Evolutionary conservation across 305 asterid genomes (phyloP).

Genomic region (Fraxinus paxiana): DNA sequence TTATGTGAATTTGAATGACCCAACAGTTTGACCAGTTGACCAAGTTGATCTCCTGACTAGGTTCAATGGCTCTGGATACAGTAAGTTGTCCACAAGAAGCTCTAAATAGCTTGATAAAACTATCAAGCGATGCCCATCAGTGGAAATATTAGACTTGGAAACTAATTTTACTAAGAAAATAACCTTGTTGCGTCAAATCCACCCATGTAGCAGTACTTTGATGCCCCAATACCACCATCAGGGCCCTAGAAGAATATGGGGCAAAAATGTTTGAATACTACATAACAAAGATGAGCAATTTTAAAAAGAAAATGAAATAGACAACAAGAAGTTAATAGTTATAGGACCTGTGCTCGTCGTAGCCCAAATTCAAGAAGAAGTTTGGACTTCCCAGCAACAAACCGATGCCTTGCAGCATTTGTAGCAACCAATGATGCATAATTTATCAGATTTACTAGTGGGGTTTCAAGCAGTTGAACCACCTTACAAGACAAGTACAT

Average conservation of each 20-base stretch:
- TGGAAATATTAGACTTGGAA: not conserved
- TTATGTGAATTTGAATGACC: not conserved
- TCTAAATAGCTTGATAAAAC: slow-evolving; percentile 10
- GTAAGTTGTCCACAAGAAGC: slow-evolving; percentile 11
- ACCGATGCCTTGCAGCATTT: slow-evolving; percentile 97
- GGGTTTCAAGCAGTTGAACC: slow-evolving; percentile 95
- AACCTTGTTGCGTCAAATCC: slow-evolving; percentile 99
- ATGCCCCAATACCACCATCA: slow-evolving; percentile 97
- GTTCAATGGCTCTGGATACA: slow-evolving; percentile 10
- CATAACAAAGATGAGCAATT: slow-evolving; percentile 8
- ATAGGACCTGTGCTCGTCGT: slow-evolving; percentile 80
- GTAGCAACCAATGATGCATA: slow-evolving; percentile 94
- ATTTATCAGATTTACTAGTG: slow-evolving; percentile 83
- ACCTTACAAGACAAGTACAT: slow-evolving; percentile 52
- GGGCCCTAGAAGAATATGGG: slow-evolving; percentile 65
- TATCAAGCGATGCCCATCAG: not conserved
- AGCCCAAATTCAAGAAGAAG: slow-evolving; percentile 93
- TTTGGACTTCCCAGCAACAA: slow-evolving; percentile 95
- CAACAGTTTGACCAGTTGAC: not conserved
- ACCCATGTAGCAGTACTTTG: slow-evolving; percentile 95
- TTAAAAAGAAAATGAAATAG: slow-evolving; percentile 13
- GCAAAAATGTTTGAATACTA: slow-evolving; percentile 21
- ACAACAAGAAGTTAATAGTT: slow-evolving; percentile 1
- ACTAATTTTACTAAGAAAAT: slow-evolving; percentile 17
- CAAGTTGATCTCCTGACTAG: not conserved